Evolutionary conservation across 768 basidiomycete species (phyloP).

Genomic region (Termitomyces sp.): DNA sequence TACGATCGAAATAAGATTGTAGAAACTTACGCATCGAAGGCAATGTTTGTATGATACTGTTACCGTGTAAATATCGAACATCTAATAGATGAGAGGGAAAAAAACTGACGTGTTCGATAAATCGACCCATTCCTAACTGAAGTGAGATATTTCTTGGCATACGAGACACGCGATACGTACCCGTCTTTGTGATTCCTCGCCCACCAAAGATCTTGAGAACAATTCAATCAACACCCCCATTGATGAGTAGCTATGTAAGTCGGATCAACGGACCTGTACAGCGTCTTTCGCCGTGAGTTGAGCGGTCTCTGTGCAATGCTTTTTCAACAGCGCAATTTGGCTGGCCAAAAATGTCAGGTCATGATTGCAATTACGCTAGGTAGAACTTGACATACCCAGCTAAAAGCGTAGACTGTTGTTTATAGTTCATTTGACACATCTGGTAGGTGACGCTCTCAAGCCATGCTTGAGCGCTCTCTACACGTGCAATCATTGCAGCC

Average conservation of each 20-base stretch:
- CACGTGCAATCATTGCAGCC: constrained; percentile 75
- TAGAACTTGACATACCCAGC: constrained; percentile 53
- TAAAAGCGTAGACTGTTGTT: constrained; percentile 66
- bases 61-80: background rate
- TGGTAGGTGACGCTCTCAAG: constrained; percentile 84
- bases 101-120: constrained; percentile 20
- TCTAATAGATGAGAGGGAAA: background rate
- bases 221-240: constrained; percentile 8
- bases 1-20: background rate
- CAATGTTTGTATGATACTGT: constrained; percentile 21
- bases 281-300: constrained; percentile 83
- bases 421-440: constrained; percentile 84
- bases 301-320: constrained; percentile 68
- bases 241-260: background rate
- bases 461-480: constrained; percentile 83
- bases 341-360: constrained; percentile 23
- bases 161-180: constrained; percentile 36
- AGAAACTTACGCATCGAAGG: constrained; percentile 21
- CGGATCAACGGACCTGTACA: constrained; percentile 27
- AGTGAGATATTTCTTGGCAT: background rate
- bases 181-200: constrained; percentile 76
- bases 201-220: constrained; percentile 73
- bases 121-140: constrained; percentile 15
- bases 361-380: background rate
- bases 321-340: constrained; percentile 80